Evolutionary conservation across 257 asterid genomes (phyloP).

Genomic region (Nyctanthes arbortristis): DNA sequence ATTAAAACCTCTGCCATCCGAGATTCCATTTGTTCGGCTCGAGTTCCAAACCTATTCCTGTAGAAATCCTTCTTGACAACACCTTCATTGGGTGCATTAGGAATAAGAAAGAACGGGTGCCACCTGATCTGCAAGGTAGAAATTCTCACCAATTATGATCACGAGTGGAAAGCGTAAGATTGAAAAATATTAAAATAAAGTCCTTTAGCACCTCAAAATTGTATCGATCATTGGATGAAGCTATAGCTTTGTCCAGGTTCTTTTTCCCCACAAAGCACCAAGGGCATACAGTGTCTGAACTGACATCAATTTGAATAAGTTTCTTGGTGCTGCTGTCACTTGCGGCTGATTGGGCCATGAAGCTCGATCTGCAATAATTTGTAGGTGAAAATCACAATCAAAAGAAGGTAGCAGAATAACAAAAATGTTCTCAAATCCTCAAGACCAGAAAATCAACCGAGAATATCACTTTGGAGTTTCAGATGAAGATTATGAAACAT

Average conservation of each 20-base stretch:
- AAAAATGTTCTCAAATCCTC: background rate
- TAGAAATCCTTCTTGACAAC: conserved; percentile 64
- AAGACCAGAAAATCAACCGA: background rate
- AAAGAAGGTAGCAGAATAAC: background rate
- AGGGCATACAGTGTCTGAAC: conserved; percentile 79
- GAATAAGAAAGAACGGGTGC: conserved; percentile 59
- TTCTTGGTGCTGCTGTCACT: conserved; percentile 51
- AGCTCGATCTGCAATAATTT: conserved; percentile 33
- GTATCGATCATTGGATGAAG: conserved; percentile 48
- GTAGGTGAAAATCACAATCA: background rate
- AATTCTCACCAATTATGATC: conserved; percentile 5
- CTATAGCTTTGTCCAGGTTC: conserved; percentile 78
- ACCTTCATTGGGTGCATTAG: conserved; percentile 74
- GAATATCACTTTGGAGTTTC: too few species aligned
- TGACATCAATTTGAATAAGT: conserved; percentile 58
- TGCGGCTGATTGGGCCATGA: conserved; percentile 47
- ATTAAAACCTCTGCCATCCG: conserved; percentile 70
- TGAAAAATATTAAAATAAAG: background rate
- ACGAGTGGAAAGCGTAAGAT: background rate
- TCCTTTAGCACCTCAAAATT: conserved; percentile 36
- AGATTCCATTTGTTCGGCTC: conserved; percentile 51
- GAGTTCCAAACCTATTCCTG: conserved; percentile 57
- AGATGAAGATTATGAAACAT: too few species aligned
- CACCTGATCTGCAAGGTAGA: conserved; percentile 37
- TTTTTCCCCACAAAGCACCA: conserved; percentile 91